Evolutionary conservation across 2,329 filamentous ascomycete species (phyloP).

Genomic region (Aspergillus persii): DNA sequence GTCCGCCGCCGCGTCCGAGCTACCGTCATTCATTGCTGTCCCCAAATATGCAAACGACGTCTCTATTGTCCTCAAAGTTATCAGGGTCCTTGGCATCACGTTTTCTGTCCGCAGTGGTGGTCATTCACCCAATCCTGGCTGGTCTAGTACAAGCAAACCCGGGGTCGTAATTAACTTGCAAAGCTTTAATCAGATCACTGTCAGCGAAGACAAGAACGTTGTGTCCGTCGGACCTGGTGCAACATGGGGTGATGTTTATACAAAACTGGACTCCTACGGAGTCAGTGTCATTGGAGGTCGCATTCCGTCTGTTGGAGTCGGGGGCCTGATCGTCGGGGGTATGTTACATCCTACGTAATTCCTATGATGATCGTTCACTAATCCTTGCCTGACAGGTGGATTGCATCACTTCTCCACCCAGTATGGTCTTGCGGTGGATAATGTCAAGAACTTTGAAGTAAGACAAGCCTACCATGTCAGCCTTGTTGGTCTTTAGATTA

Average conservation of each 20-base stretch:
- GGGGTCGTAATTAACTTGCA: slow-evolving; percentile 52
- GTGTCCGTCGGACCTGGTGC: slow-evolving; percentile 48
- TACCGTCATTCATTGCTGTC: background rate
- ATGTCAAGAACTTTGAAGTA: slow-evolving; percentile 19
- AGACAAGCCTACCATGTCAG: background rate
- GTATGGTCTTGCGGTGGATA: slow-evolving; percentile 13
- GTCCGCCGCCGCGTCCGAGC: background rate
- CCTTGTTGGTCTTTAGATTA: background rate
- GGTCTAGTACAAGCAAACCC: slow-evolving; percentile 17
- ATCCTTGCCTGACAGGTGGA: background rate
- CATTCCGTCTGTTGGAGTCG: slow-evolving; percentile 43
- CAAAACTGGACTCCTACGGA: slow-evolving; percentile 38
- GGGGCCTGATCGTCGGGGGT: slow-evolving; percentile 46
- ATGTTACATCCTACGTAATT: slow-evolving; percentile 16
- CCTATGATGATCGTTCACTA: background rate
- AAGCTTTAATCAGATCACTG: slow-evolving; percentile 36
- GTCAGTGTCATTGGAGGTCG: slow-evolving; percentile 48
- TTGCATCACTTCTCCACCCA: slow-evolving; percentile 4
- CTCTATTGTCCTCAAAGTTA: background rate
- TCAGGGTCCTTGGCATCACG: slow-evolving; percentile 7
- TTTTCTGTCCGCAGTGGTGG: slow-evolving; percentile 21
- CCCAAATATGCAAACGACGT: background rate
- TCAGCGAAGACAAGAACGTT: slow-evolving; percentile 33
- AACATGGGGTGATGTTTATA: slow-evolving; percentile 47
- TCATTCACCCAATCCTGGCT: slow-evolving; percentile 19